phyloP scores from a whole-genome alignment of 768 basidiomycete species.

The Rhizopogon vinicolor region DNA sequence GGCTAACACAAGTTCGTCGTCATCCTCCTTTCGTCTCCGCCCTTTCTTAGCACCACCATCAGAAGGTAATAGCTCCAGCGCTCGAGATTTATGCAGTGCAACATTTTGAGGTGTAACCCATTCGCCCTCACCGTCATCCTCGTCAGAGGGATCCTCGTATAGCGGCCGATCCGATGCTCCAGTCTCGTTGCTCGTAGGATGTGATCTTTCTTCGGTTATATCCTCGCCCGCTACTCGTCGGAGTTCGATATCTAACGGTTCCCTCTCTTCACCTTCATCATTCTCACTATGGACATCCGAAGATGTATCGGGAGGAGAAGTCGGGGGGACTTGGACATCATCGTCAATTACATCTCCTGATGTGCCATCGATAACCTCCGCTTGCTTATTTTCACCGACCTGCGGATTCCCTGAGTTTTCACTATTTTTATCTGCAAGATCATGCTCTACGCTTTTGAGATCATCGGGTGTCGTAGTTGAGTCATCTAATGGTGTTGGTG shows the following conservation, averaged over 20 bases:
- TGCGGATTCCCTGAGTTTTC: no score
- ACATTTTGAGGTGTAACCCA: conserved; percentile 97
- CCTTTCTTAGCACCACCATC: conserved; percentile 28
- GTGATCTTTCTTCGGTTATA: conserved; percentile 6
- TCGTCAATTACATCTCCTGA: not conserved
- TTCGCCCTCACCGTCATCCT: conserved; percentile 84
- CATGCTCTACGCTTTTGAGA: no score
- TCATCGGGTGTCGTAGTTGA: no score
- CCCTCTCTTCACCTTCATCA: conserved; percentile 15
- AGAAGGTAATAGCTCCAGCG: conserved; percentile 75
- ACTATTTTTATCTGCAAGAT: no score
- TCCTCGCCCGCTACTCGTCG: conserved; percentile 23
- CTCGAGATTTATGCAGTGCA: conserved; percentile 79
- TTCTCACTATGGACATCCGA: conserved; percentile 3
- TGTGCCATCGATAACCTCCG: no score
- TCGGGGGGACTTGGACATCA: not conserved
- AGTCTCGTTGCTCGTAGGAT: not conserved
- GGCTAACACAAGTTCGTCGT: conserved; percentile 45
- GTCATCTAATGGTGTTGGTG: no score
- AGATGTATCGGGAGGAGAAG: conserved; percentile 10
- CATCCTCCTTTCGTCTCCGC: conserved; percentile 29
- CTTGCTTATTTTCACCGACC: no score
- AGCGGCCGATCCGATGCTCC: conserved; percentile 29
- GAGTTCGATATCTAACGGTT: conserved; percentile 45
- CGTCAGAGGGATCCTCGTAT: conserved; percentile 73